Evolutionary conservation across 148 eudicot species (phyloP).

Genomic region (Silene conica): DNA sequence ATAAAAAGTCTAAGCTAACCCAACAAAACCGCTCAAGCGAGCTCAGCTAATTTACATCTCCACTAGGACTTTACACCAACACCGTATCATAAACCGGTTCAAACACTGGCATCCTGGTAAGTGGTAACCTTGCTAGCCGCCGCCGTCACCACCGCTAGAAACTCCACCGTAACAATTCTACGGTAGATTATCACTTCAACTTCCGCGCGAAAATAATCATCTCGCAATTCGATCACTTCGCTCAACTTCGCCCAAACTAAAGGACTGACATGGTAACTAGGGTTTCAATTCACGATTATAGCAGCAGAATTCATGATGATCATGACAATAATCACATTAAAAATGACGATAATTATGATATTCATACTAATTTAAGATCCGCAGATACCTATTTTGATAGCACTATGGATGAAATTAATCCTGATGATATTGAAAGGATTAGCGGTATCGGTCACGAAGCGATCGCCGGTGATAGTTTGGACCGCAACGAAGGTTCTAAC

Average conservation of each 20-base stretch:
- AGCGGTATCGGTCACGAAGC: conserved; percentile 42
- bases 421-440: conserved; percentile 31
- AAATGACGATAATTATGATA: background rate
- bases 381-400: conserved; percentile 49
- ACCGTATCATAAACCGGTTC: background rate
- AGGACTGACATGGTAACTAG: conserved; percentile 32
- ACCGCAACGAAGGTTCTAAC: conserved; percentile 51
- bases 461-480: conserved; percentile 43
- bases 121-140: background rate
- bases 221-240: background rate
- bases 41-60: too few species aligned
- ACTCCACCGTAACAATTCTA: background rate
- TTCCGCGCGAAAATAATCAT: background rate
- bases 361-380: conserved; percentile 36
- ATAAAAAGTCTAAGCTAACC: too few species aligned
- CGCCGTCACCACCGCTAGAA: background rate
- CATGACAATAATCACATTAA: background rate
- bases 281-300: conserved; percentile 54
- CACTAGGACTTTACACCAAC: too few species aligned
- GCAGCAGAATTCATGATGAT: background rate
- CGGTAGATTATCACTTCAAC: background rate
- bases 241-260: background rate
- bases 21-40: too few species aligned
- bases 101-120: background rate
- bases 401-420: conserved; percentile 34